A percentile compares a stretch with the other conserved stretches of the same genome.
These are phyloP conservation scores for Tetracentron sinense DNA, from an alignment of 164 flowering plant genomes.

Conservation along the genomic window DNA sequence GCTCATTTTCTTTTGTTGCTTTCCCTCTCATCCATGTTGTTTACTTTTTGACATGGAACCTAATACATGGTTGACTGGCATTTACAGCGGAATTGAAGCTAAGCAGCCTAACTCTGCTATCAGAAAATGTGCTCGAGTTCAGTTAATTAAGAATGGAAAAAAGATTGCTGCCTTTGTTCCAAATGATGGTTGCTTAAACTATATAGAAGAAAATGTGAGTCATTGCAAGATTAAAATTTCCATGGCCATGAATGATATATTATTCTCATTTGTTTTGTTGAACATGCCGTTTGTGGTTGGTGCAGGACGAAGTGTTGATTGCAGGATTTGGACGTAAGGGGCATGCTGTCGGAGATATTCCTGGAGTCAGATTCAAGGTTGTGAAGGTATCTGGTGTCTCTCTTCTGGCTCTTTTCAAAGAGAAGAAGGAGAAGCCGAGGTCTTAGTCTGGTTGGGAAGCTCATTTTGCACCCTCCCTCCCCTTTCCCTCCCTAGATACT, in stretches of 20 bases:
- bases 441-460: slow-evolving; percentile 24
- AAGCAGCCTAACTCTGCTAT: slow-evolving; percentile 74
- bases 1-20: neutral
- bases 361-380: slow-evolving; percentile 66
- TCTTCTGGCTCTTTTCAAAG: slow-evolving; percentile 59
- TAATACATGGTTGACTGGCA: neutral
- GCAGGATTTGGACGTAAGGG: slow-evolving; percentile 69
- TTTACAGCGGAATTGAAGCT: slow-evolving; percentile 59
- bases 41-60: neutral
- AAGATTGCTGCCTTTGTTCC: slow-evolving; percentile 69
- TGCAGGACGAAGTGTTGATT: slow-evolving; percentile 60
- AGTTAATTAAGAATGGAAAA: slow-evolving; percentile 60
- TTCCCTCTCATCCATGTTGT: neutral
- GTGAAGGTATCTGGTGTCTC: slow-evolving; percentile 70
- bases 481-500: neutral
- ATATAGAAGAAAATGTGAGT: slow-evolving; percentile 58
- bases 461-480: neutral
- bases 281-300: neutral
- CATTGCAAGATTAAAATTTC: neutral
- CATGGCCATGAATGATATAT: neutral
- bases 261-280: neutral
- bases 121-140: slow-evolving; percentile 61
- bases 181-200: slow-evolving; percentile 65
- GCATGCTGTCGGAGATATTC: slow-evolving; percentile 70
- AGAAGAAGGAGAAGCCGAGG: slow-evolving; percentile 70